Conservation (phyloP, 2,329 filamentous ascomycete species). For the Akanthomyces muscarius region DNA sequence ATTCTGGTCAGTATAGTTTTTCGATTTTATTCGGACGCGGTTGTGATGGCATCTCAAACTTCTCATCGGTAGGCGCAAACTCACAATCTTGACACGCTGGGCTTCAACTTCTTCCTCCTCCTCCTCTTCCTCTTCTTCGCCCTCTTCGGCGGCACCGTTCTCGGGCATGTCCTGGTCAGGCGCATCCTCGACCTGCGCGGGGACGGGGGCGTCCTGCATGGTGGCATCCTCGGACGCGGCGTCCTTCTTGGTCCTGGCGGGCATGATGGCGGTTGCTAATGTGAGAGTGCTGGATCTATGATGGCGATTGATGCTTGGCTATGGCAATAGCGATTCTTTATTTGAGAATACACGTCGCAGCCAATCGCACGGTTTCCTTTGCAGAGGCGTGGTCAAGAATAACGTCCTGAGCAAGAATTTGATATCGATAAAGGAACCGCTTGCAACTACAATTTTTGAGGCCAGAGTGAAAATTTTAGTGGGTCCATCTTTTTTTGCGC, state of each 20-base stretch:
- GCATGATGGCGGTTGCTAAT: constrained; percentile 30
- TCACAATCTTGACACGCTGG: constrained; percentile 61
- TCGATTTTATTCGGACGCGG: too few relatives aligned
- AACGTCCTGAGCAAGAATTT: neutral
- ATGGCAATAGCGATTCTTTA: neutral
- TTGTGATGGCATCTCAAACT: neutral
- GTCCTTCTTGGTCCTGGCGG: constrained; percentile 36
- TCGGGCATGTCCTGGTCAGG: constrained; percentile 34
- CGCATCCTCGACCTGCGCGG: constrained; percentile 32
- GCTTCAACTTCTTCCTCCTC: constrained; percentile 40
- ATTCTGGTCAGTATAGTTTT: neutral
- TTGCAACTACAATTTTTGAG: constrained; percentile 10
- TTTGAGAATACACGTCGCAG: neutral
- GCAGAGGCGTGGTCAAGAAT: neutral
- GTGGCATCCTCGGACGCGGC: constrained; percentile 32
- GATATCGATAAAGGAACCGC: constrained; percentile 9
- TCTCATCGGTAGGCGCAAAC: constrained; percentile 19
- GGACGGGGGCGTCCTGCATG: constrained; percentile 44
- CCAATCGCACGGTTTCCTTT: neutral
- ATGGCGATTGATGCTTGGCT: neutral
- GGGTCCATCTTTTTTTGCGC: neutral
- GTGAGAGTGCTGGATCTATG: too few relatives aligned
- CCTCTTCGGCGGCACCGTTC: constrained; percentile 24
- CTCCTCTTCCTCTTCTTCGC: constrained; percentile 38
- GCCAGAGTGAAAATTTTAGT: constrained; percentile 1